Evolutionary conservation across 495 filamentous ascomycete genomes (phyloP), one percentile per base, ranked within the genome.

Genomic region (Daldinia childiae): DNA sequence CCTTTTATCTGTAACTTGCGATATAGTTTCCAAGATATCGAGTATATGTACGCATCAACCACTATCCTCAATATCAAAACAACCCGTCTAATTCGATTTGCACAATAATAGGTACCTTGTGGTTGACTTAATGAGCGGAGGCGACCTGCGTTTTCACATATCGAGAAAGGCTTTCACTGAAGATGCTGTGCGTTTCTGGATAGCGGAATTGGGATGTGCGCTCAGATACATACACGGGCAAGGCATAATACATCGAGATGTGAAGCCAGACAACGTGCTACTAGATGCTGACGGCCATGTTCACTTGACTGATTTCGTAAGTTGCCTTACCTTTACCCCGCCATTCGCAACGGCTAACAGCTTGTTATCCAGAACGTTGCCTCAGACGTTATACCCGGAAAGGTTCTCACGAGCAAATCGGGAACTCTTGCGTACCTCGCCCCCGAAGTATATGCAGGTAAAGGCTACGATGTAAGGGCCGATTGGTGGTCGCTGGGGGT

Each of bases 401-500:
- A 92, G 69, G 85, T 87, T 48, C 81, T 99, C 48, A 94, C 93
- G 15, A 99, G 95, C 85, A 98, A 97, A 80, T 99, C 95, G 0
- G 95, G 95, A 19, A 98, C 95, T 1, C 82, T 98, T 45, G 96
- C 96, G 50, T 99, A 99, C 78, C 87, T 99, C 2, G 96, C 95
- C 2, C 95, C 95, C 1, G 95, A 99, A 76, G 96, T 98, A 26
- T 99, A 98, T 69, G 87, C 88, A 68, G 95, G 94, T 26, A 87
- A 86, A 41, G 95, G 95, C 8, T 99, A 99, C 74, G 86, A 88
- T 60, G 87, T 86, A 24, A 92, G 95, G 74, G 94, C 96, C 12
- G 95, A 99, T 80, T 99, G 95, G 95, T 99, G 95, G 95, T 97
- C 95, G 14, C 78, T 99, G 26, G 95, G 95, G 34, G 95, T 99